A percentile compares a stretch with the other conserved stretches of the same genome.
These are phyloP conservation scores for Beauveria caledonica DNA, from an alignment of 2,329 filamentous ascomycete genomes.

Conservation along the genomic window DNA sequence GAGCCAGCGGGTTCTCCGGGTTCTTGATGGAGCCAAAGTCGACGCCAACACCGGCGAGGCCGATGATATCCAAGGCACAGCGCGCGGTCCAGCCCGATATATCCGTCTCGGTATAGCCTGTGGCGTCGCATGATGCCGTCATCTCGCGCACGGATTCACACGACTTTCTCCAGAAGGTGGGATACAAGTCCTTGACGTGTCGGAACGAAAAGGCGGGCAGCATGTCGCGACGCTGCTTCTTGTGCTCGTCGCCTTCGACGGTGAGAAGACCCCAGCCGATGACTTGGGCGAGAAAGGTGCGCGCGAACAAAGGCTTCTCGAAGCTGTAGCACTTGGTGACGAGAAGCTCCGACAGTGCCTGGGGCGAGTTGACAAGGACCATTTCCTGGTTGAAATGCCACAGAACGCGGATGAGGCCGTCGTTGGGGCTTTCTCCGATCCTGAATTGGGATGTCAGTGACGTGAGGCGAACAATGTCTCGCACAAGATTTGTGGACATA, in stretches of 20 bases:
- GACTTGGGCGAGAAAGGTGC: conserved; percentile 73
- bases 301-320: conserved; percentile 40
- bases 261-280: conserved; percentile 52
- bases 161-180: conserved; percentile 25
- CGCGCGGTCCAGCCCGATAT: conserved; percentile 18
- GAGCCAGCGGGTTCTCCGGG: conserved; percentile 26
- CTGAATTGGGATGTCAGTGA: conserved; percentile 24
- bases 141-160: conserved; percentile 18
- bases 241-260: conserved; percentile 26
- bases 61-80: conserved; percentile 28
- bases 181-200: conserved; percentile 26
- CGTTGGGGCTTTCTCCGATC: conserved; percentile 50
- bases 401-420: conserved; percentile 57
- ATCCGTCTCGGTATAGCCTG: conserved; percentile 14
- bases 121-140: neutral
- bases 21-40: conserved; percentile 26
- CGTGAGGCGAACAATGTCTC: neutral
- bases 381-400: conserved; percentile 51
- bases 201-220: conserved; percentile 24
- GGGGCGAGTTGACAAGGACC: conserved; percentile 47
- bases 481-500: conserved; percentile 32
- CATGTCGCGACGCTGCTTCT: conserved; percentile 24
- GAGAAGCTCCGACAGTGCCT: conserved; percentile 56
- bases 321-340: conserved; percentile 60
- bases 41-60: conserved; percentile 24